Evolutionary conservation across 805 yeast species (phyloP).

Genomic region (Candida sphagnicola): DNA sequence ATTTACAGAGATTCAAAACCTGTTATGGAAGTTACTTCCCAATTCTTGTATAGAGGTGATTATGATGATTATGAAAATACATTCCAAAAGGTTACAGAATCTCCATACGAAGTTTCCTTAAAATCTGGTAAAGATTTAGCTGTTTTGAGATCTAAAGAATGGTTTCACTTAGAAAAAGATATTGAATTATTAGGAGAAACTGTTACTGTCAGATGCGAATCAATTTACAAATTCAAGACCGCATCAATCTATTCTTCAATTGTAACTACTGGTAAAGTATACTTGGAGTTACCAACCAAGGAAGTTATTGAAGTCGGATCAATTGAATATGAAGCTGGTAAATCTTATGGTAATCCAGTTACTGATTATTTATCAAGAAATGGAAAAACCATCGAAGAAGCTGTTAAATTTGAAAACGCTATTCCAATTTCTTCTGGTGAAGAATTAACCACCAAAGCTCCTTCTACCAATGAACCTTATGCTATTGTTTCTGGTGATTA

Average conservation of each 20-base stretch:
- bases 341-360: slow-evolving; percentile 96
- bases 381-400: slow-evolving; percentile 93
- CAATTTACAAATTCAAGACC: slow-evolving; percentile 77
- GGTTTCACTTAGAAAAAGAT: slow-evolving; percentile 83
- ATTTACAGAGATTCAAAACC: slow-evolving; percentile 71
- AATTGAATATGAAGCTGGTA: slow-evolving; percentile 85
- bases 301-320: slow-evolving; percentile 81
- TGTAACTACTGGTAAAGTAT: slow-evolving; percentile 78
- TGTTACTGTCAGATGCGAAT: slow-evolving; percentile 83
- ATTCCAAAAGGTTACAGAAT: slow-evolving; percentile 81
- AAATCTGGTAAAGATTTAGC: slow-evolving; percentile 85
- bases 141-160: slow-evolving; percentile 89
- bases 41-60: slow-evolving; percentile 93
- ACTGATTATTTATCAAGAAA: slow-evolving; percentile 87
- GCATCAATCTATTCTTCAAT: slow-evolving; percentile 75
- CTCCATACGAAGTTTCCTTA: slow-evolving; percentile 77
- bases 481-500: slow-evolving; percentile 97
- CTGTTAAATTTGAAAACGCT: slow-evolving; percentile 81
- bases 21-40: slow-evolving; percentile 90
- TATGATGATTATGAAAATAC: slow-evolving; percentile 88
- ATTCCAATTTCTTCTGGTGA: slow-evolving; percentile 76
- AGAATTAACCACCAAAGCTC: slow-evolving; percentile 70
- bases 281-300: slow-evolving; percentile 86
- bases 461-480: slow-evolving; percentile 93
- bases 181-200: slow-evolving; percentile 73